These are phyloP conservation scores for Syzygium aromaticum DNA, from an alignment of 345 rosid species.

Conservation along the genomic window DNA sequence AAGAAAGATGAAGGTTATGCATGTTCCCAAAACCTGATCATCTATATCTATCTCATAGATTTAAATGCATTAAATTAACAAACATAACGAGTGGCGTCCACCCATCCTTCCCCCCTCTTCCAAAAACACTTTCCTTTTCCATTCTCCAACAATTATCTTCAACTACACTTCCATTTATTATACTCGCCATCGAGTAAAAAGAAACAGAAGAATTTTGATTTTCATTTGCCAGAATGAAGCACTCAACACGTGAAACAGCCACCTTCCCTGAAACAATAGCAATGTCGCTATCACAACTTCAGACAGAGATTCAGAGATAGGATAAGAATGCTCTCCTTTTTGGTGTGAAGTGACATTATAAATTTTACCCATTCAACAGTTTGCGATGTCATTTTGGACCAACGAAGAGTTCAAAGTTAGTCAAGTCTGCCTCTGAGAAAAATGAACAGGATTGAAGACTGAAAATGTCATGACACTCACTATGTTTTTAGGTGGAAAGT, in stretches of 20 bases:
- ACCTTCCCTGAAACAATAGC: neutral
- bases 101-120: neutral
- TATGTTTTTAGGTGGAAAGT: neutral
- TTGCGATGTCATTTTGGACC: neutral
- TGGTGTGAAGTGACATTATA: neutral
- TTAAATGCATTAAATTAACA: neutral
- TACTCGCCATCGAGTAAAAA: neutral
- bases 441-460: neutral
- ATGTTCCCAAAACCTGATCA: neutral
- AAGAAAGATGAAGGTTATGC: neutral
- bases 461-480: neutral
- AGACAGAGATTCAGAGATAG: neutral
- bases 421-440: neutral
- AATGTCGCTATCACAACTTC: neutral
- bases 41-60: neutral
- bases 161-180: neutral
- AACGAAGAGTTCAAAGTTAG: neutral
- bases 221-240: neutral
- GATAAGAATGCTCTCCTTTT: neutral
- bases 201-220: neutral
- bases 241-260: neutral
- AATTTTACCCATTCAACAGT: neutral
- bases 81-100: neutral
- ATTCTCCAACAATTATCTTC: neutral
- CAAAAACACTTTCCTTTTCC: neutral